Evolutionary conservation across 2,329 filamentous ascomycete genomes (phyloP).

Genomic region (Colletotrichum zoysiae): DNA sequence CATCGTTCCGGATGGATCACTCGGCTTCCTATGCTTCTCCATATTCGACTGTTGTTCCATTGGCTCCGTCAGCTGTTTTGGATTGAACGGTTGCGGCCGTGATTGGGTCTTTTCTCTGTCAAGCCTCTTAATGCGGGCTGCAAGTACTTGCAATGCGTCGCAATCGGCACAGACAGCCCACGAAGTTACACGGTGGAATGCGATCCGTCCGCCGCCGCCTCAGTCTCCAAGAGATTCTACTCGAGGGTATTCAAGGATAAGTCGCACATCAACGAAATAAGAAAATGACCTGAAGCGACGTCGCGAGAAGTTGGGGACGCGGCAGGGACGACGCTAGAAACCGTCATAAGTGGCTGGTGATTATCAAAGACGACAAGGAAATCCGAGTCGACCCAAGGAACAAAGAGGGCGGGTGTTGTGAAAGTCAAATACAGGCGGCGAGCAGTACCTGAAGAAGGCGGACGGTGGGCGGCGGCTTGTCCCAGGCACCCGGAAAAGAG

Average conservation of each 20-base stretch:
- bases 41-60: conserved; percentile 7
- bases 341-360: conserved; percentile 2
- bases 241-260: background rate
- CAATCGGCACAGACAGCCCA: conserved; percentile 13
- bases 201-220: conserved; percentile 4
- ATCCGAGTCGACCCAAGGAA: conserved; percentile 11
- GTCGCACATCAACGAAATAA: background rate
- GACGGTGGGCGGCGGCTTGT: conserved; percentile 5
- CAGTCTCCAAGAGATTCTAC: background rate
- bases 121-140: conserved; percentile 15
- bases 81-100: background rate
- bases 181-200: conserved; percentile 3
- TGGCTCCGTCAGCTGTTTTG: conserved; percentile 5
- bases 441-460: conserved; percentile 9
- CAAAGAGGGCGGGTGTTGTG: conserved; percentile 1
- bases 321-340: conserved; percentile 15
- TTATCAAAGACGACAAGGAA: conserved; percentile 6
- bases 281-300: conserved; percentile 1
- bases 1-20: conserved; percentile 8
- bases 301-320: conserved; percentile 10
- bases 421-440: background rate
- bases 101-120: conserved; percentile 12
- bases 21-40: conserved; percentile 7
- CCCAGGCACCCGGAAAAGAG: conserved; percentile 29
- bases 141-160: conserved; percentile 5